Percentiles rank a stretch among this genome's conserved stretches.
Evolutionary conservation across 306 rosid genomes (phyloP).

Genomic region (Fragaria nilgerrensis): DNA sequence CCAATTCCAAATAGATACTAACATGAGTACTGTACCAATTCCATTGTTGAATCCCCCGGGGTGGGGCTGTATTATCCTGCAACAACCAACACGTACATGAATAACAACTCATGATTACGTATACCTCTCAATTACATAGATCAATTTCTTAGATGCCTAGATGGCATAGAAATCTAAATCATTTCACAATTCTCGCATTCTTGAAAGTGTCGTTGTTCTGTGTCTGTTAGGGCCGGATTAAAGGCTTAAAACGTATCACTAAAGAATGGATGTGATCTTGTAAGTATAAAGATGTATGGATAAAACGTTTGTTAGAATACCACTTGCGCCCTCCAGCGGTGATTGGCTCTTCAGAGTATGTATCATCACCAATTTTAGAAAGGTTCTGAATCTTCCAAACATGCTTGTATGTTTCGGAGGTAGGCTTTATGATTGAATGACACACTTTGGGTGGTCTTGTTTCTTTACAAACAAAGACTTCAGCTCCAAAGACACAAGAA

Average conservation of each 20-base stretch:
- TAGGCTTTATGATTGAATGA: no score
- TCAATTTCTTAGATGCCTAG: no score
- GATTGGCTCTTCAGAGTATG: no score
- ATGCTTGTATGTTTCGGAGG: background rate
- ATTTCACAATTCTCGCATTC: no score
- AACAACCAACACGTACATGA: background rate
- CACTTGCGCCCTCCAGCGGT: background rate
- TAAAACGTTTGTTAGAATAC: no score
- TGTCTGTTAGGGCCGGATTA: no score
- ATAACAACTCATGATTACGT: background rate
- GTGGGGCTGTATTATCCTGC: background rate
- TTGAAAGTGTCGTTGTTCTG: no score
- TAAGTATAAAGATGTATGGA: no score
- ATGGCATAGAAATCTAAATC: no score
- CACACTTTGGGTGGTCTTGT: background rate
- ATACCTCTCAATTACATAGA: no score
- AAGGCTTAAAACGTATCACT: no score
- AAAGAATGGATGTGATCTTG: no score
- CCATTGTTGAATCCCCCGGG: conserved; percentile 10
- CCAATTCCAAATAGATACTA: background rate
- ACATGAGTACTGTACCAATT: conserved; percentile 24
- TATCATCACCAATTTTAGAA: background rate
- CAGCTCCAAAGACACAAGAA: background rate
- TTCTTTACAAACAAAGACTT: background rate
- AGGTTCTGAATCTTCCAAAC: background rate